Evolutionary conservation across 1,139 yeast species (phyloP).

Genomic region (Meyerozyma elateridarum): DNA sequence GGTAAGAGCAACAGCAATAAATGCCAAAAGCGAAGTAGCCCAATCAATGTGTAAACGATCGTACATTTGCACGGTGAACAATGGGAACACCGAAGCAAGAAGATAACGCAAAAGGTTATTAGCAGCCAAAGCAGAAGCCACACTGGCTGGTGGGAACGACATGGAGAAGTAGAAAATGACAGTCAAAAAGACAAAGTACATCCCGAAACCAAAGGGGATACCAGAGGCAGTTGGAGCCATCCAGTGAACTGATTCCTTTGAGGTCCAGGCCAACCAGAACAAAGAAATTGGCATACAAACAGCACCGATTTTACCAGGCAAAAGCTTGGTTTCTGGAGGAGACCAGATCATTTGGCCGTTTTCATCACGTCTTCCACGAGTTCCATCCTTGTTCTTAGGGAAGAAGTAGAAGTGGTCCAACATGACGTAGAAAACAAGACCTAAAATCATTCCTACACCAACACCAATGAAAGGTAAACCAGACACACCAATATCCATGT

Average conservation of each 20-base stretch:
- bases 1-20: slow-evolving; percentile 29
- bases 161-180: slow-evolving; percentile 67
- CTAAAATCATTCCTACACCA: slow-evolving; percentile 57
- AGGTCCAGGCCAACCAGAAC: slow-evolving; percentile 84
- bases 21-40: slow-evolving; percentile 36
- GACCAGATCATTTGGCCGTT: slow-evolving; percentile 45
- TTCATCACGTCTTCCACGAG: slow-evolving; percentile 51
- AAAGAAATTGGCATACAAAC: slow-evolving; percentile 61
- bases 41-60: slow-evolving; percentile 31
- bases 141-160: slow-evolving; percentile 68
- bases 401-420: slow-evolving; percentile 46
- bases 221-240: slow-evolving; percentile 75
- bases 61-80: slow-evolving; percentile 44
- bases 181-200: slow-evolving; percentile 68
- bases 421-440: slow-evolving; percentile 45
- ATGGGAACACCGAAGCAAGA: slow-evolving; percentile 56
- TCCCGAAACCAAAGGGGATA: slow-evolving; percentile 70
- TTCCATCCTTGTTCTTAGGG: slow-evolving; percentile 60
- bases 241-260: slow-evolving; percentile 66
- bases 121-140: slow-evolving; percentile 79
- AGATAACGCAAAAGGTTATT: slow-evolving; percentile 66
- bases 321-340: slow-evolving; percentile 34
- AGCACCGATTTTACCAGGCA: slow-evolving; percentile 55
- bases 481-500: slow-evolving; percentile 53
- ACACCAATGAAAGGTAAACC: slow-evolving; percentile 69